Evolutionary conservation across 2,329 filamentous ascomycete genomes (phyloP).

Genomic region (Neoscytalidium dimidiatum): DNA sequence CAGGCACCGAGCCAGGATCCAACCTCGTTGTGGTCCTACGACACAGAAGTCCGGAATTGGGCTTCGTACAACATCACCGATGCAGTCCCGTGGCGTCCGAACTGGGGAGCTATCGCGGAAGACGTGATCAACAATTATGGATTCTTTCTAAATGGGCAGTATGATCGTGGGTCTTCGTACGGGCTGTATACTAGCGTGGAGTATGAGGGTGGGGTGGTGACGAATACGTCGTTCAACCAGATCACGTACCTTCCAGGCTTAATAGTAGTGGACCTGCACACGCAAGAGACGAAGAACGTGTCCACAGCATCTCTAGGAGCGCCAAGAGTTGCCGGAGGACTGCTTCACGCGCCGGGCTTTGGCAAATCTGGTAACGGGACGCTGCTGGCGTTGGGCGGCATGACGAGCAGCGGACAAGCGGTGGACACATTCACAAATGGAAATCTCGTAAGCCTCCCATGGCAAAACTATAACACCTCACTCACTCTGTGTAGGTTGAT

Average conservation of each 20-base stretch:
- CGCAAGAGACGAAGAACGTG: not conserved
- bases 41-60: constrained; percentile 28
- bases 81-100: constrained; percentile 45
- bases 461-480: no score
- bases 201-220: not conserved
- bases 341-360: not conserved
- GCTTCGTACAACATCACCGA: constrained; percentile 1
- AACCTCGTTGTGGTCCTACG: constrained; percentile 37
- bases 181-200: not conserved
- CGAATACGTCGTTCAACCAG: not conserved
- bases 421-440: constrained; percentile 9
- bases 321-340: not conserved
- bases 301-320: not conserved
- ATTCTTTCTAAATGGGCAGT: constrained; percentile 7
- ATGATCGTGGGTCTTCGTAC: not conserved
- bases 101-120: not conserved
- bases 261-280: not conserved
- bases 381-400: not conserved
- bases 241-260: not conserved
- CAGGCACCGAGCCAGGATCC: constrained; percentile 26
- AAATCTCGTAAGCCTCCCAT: not conserved
- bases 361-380: not conserved
- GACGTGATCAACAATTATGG: not conserved
- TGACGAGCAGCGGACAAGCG: not conserved
- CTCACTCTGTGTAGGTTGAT: no score